Percentiles rank a stretch among this genome's conserved stretches.
Conservation (phyloP, 2,329 filamentous ascomycete species). For the Diaporthe sp. region DNA sequence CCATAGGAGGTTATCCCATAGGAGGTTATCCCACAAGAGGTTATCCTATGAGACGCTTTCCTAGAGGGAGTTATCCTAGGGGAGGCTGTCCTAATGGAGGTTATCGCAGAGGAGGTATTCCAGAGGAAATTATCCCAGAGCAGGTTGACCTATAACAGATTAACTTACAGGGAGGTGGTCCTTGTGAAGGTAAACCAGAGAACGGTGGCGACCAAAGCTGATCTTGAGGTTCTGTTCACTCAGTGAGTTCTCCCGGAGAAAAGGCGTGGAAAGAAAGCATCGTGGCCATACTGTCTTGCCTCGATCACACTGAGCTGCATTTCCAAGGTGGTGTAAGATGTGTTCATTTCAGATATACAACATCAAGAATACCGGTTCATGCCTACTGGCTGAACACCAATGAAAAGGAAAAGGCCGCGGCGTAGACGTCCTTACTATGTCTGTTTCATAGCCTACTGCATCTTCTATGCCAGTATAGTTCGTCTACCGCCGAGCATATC, state of each 20-base stretch:
- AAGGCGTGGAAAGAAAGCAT: neutral
- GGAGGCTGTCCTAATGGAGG: too few relatives aligned
- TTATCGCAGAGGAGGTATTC: too few relatives aligned
- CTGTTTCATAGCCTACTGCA: slow-evolving; percentile 29
- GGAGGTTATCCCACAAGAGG: too few relatives aligned
- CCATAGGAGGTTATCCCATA: too few relatives aligned
- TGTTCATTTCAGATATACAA: slow-evolving; percentile 2
- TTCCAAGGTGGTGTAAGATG: neutral
- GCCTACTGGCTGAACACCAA: neutral
- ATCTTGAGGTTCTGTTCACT: neutral
- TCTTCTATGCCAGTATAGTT: neutral
- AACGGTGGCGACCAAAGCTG: neutral
- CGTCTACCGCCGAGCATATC: slow-evolving; percentile 1
- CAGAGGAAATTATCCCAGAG: too few relatives aligned
- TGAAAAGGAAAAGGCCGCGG: neutral
- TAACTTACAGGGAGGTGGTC: too few relatives aligned
- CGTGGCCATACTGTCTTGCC: too few relatives aligned
- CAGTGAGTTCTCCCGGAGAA: neutral
- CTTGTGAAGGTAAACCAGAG: too few relatives aligned
- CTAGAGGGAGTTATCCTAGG: too few relatives aligned
- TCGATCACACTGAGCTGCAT: neutral
- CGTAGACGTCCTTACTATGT: slow-evolving; percentile 14
- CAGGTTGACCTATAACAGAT: too few relatives aligned
- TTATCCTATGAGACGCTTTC: too few relatives aligned
- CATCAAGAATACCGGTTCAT: neutral